Conservation (phyloP, 169 alveolate genomes). For the Babesia ovis region DNA sequence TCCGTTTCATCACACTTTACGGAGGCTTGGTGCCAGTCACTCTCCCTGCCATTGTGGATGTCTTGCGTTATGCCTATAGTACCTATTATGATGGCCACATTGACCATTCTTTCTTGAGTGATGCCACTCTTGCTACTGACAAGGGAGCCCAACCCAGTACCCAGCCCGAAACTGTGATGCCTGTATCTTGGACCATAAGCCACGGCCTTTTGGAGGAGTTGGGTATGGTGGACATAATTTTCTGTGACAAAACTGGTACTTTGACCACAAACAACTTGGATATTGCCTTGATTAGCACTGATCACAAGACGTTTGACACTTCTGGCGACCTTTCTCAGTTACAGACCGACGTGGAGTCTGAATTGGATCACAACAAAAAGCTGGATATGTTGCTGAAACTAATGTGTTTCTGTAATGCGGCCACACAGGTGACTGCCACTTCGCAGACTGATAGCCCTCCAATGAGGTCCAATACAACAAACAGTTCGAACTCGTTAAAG, state of each 20-base stretch:
- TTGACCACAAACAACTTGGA: slow-evolving; percentile 43
- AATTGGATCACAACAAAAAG: background rate
- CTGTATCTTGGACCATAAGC: slow-evolving; percentile 54
- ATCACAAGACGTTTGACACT: slow-evolving; percentile 20
- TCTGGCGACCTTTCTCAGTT: slow-evolving; percentile 4
- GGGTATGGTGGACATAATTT: slow-evolving; percentile 66
- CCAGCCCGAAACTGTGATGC: background rate
- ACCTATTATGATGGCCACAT: slow-evolving; percentile 38
- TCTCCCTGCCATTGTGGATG: slow-evolving; percentile 64
- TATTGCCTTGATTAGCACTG: slow-evolving; percentile 27
- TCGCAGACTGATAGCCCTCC: background rate
- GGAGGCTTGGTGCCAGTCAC: slow-evolving; percentile 61
- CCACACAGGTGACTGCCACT: slow-evolving; percentile 4
- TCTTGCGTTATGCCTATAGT: slow-evolving; percentile 34
- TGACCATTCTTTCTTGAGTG: slow-evolving; percentile 27
- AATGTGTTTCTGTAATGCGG: slow-evolving; percentile 40
- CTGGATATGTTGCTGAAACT: slow-evolving; percentile 27
- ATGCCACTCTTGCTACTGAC: background rate
- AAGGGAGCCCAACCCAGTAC: background rate
- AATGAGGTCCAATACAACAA: background rate
- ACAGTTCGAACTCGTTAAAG: background rate
- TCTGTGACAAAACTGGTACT: slow-evolving; percentile 66
- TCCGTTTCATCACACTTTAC: slow-evolving; percentile 40
- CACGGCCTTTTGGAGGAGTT: slow-evolving; percentile 60
- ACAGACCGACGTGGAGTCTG: slow-evolving; percentile 15